Evolutionary conservation across 306 rosid species (phyloP).

Genomic region (Prunus armeniaca): DNA sequence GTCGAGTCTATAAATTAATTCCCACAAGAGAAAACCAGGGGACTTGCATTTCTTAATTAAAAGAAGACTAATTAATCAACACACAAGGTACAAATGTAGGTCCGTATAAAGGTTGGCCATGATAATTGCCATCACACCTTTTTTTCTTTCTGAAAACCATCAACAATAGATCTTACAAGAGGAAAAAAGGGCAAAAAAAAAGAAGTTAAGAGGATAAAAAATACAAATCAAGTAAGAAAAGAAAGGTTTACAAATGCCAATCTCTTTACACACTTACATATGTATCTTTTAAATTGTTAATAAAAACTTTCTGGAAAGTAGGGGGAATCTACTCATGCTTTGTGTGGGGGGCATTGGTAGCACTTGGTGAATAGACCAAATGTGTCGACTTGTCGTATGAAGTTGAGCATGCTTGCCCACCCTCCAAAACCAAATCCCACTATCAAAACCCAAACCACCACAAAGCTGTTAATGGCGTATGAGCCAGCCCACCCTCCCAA

Average conservation of each 20-base stretch:
- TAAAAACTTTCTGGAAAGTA: constrained; percentile 13
- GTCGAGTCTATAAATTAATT: constrained; percentile 11
- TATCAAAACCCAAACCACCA: constrained; percentile 86
- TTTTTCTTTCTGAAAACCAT: constrained; percentile 35
- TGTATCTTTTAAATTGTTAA: constrained; percentile 35
- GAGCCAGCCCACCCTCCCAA: constrained; percentile 89
- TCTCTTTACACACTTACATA: constrained; percentile 72
- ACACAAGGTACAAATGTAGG: constrained; percentile 48
- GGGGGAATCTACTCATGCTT: constrained; percentile 44
- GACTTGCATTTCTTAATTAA: constrained; percentile 23
- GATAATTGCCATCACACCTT: constrained; percentile 70
- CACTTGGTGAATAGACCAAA: constrained; percentile 90
- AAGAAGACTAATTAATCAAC: constrained; percentile 37
- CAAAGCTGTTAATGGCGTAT: constrained; percentile 69
- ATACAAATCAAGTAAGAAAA: constrained; percentile 10
- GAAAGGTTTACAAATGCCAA: constrained; percentile 45
- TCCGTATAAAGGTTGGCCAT: constrained; percentile 68
- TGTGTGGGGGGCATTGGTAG: constrained; percentile 88
- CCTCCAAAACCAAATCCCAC: constrained; percentile 99
- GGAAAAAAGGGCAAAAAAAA: constrained; percentile 12
- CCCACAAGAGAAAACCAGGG: constrained; percentile 7
- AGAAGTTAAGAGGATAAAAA: neutral
- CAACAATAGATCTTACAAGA: constrained; percentile 45
- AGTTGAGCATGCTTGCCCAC: constrained; percentile 94
- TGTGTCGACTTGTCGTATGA: constrained; percentile 66